A percentile compares a stretch with the other conserved stretches of the same genome.
phyloP scores from a whole-genome alignment of 345 rosid species.

The Durio zibethinus region DNA sequence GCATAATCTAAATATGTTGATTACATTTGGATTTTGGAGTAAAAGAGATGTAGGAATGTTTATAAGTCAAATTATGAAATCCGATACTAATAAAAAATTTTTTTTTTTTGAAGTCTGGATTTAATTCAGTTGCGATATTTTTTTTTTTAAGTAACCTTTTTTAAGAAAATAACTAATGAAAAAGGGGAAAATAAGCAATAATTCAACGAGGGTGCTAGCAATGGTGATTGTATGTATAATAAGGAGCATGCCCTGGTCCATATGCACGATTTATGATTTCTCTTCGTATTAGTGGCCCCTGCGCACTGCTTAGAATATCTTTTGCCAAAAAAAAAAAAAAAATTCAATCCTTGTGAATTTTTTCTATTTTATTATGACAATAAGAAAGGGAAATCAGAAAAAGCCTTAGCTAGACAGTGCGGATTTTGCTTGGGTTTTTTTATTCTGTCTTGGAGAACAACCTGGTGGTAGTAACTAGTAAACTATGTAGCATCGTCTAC shows the following conservation, averaged over 20 bases:
- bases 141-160: too few relatives aligned
- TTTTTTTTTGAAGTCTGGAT: too few relatives aligned
- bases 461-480: too few relatives aligned
- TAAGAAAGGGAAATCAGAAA: neutral
- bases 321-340: neutral
- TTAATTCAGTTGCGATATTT: too few relatives aligned
- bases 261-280: constrained; percentile 1
- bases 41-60: too few relatives aligned
- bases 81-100: too few relatives aligned
- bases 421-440: neutral
- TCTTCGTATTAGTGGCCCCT: neutral
- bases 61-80: too few relatives aligned
- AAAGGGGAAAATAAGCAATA: neutral
- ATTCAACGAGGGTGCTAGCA: neutral
- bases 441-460: too few relatives aligned
- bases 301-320: neutral
- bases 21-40: neutral
- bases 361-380: too few relatives aligned
- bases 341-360: neutral
- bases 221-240: neutral
- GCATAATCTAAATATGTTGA: too few relatives aligned
- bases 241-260: constrained; percentile 5
- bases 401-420: neutral
- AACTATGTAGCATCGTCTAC: too few relatives aligned
- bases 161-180: too few relatives aligned